Evolutionary conservation across 371 early-diverging fungal species (phyloP), one percentile per base, ranked within the genome.

Genomic region (Syncephalis plumigaleata): DNA sequence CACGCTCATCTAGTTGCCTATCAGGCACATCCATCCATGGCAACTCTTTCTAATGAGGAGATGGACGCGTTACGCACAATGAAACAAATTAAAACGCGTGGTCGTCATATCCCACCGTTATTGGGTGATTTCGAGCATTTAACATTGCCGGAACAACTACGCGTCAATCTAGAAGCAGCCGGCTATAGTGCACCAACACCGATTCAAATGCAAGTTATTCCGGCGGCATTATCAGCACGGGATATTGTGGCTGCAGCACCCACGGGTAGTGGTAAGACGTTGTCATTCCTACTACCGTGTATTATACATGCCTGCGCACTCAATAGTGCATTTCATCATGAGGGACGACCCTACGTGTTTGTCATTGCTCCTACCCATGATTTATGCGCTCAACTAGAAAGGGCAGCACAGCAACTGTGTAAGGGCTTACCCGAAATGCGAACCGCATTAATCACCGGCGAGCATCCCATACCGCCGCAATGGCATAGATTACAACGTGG

Each of bases 291-390:
- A 20, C 60, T 78, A 11, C 73, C 78, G 13, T 54, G 63, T 40
- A 38, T 78, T 9, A 81, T 88, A 47, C 70, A 79, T 46, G 58
- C 91, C 44, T 73, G 81, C 42, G 64, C 70, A 25, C 84, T 82
- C 0, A 71, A 75, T 48, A 80, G 72, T 47, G 71, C 63, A 2
- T 86, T 90, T 5, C 75, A 84, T 55, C 69, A 89, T 27, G 94
- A 89, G 0, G 63, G 54, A 64, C 21, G 68, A 74, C 42, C 44
- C 37, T 3, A 44, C 74, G n/a, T 59, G 66, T 13, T 91, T 20
- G 80, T 99, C 45, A 81, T 99, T 24, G 77, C 91, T 16, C 99
- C 99, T 0, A 99, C 99, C 0, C 68, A 98, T 48, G 99, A 99
- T 66, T 70, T 99, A 55, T 89, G 92, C 8, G 68, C 79, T 37